Evolutionary conservation across 1,284 basidiomycete species (phyloP).

Genomic region (Trametes hirsuta): DNA sequence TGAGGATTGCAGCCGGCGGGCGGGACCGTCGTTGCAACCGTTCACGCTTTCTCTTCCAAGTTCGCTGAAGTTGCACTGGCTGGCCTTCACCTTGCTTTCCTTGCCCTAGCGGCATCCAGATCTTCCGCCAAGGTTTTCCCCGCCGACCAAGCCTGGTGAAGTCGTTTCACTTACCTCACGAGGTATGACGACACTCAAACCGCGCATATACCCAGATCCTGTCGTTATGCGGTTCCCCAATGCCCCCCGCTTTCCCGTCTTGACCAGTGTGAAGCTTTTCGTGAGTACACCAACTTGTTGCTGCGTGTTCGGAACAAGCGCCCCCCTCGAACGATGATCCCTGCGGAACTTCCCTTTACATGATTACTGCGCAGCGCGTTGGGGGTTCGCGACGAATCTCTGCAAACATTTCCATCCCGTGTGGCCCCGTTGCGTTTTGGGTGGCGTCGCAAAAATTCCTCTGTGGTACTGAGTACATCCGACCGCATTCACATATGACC

Average conservation of each 20-base stretch:
- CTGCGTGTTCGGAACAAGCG: not conserved
- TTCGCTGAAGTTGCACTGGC: slow-evolving; percentile 32
- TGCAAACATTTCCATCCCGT: too few species aligned
- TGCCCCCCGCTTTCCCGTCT: slow-evolving; percentile 38
- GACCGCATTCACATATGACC: too few species aligned
- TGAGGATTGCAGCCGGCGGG: slow-evolving; percentile 42
- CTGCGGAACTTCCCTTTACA: not conserved
- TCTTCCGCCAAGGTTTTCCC: slow-evolving; percentile 31
- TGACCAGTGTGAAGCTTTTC: slow-evolving; percentile 52
- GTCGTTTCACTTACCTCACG: not conserved
- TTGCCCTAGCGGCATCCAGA: slow-evolving; percentile 51
- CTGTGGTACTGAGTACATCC: too few species aligned
- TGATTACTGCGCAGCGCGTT: not conserved
- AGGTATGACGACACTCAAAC: slow-evolving; percentile 9
- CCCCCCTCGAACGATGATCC: not conserved
- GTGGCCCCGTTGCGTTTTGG: too few species aligned
- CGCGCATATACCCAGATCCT: slow-evolving; percentile 1
- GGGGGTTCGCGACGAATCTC: too few species aligned
- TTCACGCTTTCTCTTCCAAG: slow-evolving; percentile 16
- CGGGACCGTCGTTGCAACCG: slow-evolving; percentile 50
- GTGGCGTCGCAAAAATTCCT: too few species aligned
- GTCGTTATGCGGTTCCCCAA: slow-evolving; percentile 28
- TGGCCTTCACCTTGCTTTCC: slow-evolving; percentile 32
- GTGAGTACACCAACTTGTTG: slow-evolving; percentile 40
- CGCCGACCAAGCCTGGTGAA: slow-evolving; percentile 26